Conservation (phyloP, 805 yeast species). For the Metschnikowia drakensbergensis region DNA sequence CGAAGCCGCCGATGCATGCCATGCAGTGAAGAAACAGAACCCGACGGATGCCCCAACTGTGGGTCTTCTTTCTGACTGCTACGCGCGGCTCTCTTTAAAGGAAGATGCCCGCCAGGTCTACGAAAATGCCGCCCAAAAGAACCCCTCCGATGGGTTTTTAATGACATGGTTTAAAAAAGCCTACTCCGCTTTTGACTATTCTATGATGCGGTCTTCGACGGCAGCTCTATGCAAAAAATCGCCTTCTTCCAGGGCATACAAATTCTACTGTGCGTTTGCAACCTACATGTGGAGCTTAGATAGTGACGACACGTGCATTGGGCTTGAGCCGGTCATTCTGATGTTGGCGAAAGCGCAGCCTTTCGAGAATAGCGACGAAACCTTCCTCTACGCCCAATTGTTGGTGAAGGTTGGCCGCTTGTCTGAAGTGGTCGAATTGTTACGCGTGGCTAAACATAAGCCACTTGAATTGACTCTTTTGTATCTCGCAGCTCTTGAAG, state of each 20-base stretch:
- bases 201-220: slow-evolving; percentile 51
- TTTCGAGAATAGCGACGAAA: slow-evolving; percentile 57
- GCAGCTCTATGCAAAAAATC: slow-evolving; percentile 21
- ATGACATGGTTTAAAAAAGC: slow-evolving; percentile 57
- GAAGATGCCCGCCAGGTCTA: slow-evolving; percentile 46
- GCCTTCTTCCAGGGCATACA: slow-evolving; percentile 27
- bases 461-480: slow-evolving; percentile 64
- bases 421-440: slow-evolving; percentile 26
- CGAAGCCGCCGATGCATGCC: slow-evolving; percentile 31
- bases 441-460: slow-evolving; percentile 27
- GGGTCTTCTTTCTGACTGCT: slow-evolving; percentile 44
- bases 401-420: slow-evolving; percentile 35
- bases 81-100: slow-evolving; percentile 26
- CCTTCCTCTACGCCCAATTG: slow-evolving; percentile 54
- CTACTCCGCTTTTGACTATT: slow-evolving; percentile 43
- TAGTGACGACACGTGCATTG: slow-evolving; percentile 33
- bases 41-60: slow-evolving; percentile 58
- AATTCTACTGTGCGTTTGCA: slow-evolving; percentile 56
- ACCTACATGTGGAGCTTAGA: slow-evolving; percentile 40
- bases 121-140: slow-evolving; percentile 56
- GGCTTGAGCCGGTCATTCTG: slow-evolving; percentile 25
- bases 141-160: slow-evolving; percentile 46
- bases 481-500: slow-evolving; percentile 45
- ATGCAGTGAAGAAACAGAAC: slow-evolving; percentile 26
- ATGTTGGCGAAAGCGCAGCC: slow-evolving; percentile 53